A percentile compares a stretch with the other conserved stretches of the same genome.
These are phyloP conservation scores for Buddleja alternifolia DNA, from an alignment of 257 asterid species.

Conservation along the genomic window DNA sequence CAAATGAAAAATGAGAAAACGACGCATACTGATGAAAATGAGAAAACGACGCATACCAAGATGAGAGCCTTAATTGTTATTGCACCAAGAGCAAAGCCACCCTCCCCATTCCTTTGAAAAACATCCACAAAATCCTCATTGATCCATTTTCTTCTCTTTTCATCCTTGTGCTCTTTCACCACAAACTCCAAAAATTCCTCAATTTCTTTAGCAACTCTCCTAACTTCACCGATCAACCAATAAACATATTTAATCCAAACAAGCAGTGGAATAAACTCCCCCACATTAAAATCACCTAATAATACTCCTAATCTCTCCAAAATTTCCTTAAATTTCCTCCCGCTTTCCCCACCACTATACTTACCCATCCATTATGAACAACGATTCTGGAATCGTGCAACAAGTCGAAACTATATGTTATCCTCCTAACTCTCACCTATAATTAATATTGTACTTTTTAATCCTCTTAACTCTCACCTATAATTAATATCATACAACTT, in stretches of 20 bases:
- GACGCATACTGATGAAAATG: background rate
- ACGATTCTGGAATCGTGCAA: too few relatives aligned
- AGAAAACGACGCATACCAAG: conserved; percentile 40
- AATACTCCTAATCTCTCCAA: conserved; percentile 49
- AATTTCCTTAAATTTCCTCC: conserved; percentile 43
- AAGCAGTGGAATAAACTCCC: conserved; percentile 52
- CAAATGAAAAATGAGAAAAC: too few relatives aligned
- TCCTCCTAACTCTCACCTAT: too few relatives aligned
- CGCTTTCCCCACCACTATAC: conserved; percentile 41
- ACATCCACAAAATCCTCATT: conserved; percentile 53
- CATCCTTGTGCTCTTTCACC: conserved; percentile 45
- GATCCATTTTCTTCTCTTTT: conserved; percentile 19
- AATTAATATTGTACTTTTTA: too few relatives aligned
- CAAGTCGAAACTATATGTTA: too few relatives aligned
- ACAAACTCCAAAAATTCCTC: conserved; percentile 49
- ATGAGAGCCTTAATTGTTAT: conserved; percentile 51
- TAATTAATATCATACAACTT: too few relatives aligned
- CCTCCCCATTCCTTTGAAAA: conserved; percentile 38
- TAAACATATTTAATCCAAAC: conserved; percentile 40
- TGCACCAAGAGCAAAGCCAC: conserved; percentile 42
- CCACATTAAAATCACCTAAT: conserved; percentile 45
- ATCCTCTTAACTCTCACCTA: too few relatives aligned
- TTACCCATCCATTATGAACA: too few relatives aligned
- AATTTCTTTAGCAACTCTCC: conserved; percentile 36
- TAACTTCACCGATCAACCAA: conserved; percentile 38